Evolutionary conservation across 768 basidiomycete genomes (phyloP).

Genomic region (Lactarius akahatsu): DNA sequence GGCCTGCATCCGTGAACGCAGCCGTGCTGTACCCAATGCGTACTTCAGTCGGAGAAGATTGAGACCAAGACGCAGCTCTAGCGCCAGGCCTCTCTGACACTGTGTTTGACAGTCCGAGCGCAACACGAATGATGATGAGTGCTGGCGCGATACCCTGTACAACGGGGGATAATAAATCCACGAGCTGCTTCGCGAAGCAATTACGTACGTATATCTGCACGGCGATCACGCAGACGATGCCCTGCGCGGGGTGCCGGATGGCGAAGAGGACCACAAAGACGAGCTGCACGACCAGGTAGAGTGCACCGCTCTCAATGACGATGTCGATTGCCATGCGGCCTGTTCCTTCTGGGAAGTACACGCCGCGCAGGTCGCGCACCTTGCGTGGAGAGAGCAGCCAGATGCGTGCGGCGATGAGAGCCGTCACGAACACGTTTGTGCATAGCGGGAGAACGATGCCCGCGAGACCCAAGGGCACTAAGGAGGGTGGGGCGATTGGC

Average conservation of each 20-base stretch:
- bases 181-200: background rate
- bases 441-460: conserved; percentile 42
- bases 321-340: conserved; percentile 35
- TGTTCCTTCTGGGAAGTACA: background rate
- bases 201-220: conserved; percentile 43
- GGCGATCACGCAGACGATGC: conserved; percentile 39
- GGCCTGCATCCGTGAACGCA: conserved; percentile 12
- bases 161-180: too few relatives aligned
- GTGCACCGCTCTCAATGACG: conserved; percentile 42
- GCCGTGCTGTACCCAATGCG: background rate
- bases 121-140: conserved; percentile 21
- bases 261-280: conserved; percentile 44
- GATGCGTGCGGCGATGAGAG: conserved; percentile 43
- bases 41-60: background rate
- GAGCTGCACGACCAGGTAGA: conserved; percentile 43
- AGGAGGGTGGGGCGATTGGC: background rate
- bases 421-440: conserved; percentile 44
- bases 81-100: background rate
- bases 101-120: conserved; percentile 12
- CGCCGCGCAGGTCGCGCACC: conserved; percentile 15
- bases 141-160: conserved; percentile 21
- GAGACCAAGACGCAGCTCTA: background rate
- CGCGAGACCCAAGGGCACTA: conserved; percentile 38
- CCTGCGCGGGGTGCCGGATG: conserved; percentile 37
- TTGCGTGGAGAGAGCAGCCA: conserved; percentile 33